Base-by-base conservation (phyloP, 2,329 filamentous ascomycete species). In the Cladophialophora carrionii region DNA sequence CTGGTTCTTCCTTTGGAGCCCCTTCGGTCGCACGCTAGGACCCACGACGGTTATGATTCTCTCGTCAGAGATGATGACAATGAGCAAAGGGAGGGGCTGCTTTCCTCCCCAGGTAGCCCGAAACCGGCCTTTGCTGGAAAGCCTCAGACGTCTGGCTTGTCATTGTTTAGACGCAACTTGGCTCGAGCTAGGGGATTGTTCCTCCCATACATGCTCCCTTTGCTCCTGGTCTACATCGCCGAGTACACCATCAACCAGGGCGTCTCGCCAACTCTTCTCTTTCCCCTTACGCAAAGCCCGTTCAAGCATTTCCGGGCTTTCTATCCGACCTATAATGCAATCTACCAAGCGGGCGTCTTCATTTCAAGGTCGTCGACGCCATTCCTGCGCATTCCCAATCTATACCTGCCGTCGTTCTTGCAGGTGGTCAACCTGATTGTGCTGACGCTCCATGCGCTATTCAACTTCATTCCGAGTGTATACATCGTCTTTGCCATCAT, bases 191-290 rank as follows among this genome's bases (percentile, higher is more conserved):
- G 80, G 67, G 82, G 83, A 0, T 82, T 98, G 1, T 89, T 97
- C 74, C 80, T 96, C 52, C 87, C 87, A 9, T 89, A 88, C 76
- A 98, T 99, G 92, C 83, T 96, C 3, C 95, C 95, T 0, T 83
- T 99, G 14, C 83, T 98, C 37, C 80, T 98, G 17, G 95, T 99
- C 32, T 99, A 97, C 76, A 85, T 98, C 41, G 92, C 93, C 63
- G 95, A 99, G 80, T 99, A 99, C 76, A 96, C 91, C 62, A 97
- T 98, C 78, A 98, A 98, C 79, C 93, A 96, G 80, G 94, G 93
- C 41, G 92, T 98, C 0, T 84, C 92, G 0, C 94, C 95, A 0
- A 96, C 92, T 0, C 82, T 98, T 0, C 85, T 99, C 4, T 99
- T 96, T 74, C 92, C 93, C 0, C 82, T 97, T 0, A 74, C 83